Conservation (phyloP, 202 grass and related monocot species). For the Bolboschoenoplectus hybrid region DNA sequence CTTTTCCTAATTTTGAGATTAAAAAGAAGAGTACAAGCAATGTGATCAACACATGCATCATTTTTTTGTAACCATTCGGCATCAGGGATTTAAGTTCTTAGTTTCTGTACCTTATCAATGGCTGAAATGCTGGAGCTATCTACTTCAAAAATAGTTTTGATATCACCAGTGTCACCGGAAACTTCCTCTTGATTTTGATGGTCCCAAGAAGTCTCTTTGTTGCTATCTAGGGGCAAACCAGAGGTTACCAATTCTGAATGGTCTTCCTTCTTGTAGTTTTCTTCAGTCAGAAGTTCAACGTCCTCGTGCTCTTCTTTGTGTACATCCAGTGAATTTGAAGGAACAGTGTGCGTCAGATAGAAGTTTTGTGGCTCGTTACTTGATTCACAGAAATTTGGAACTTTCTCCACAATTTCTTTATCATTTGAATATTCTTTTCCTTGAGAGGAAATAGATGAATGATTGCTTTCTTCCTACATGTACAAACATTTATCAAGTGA, state of each 20-base stretch:
- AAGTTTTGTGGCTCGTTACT: neutral
- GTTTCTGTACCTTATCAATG: neutral
- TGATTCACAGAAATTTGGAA: slow-evolving; percentile 21
- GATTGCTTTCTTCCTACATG: slow-evolving; percentile 38
- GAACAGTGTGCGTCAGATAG: slow-evolving; percentile 53
- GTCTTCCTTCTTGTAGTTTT: slow-evolving; percentile 39
- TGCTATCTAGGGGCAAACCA: slow-evolving; percentile 46
- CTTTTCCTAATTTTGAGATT: slow-evolving; percentile 19
- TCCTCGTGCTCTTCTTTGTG: slow-evolving; percentile 60
- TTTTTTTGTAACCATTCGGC: neutral
- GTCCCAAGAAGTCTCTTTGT: slow-evolving; percentile 41
- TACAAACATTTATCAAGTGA: neutral
- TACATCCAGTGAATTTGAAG: slow-evolving; percentile 58
- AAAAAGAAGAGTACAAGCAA: neutral
- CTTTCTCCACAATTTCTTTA: slow-evolving; percentile 8
- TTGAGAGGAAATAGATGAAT: slow-evolving; percentile 27
- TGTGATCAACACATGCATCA: neutral
- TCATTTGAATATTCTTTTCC: slow-evolving; percentile 27
- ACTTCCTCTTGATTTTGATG: slow-evolving; percentile 61
- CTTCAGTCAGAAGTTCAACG: slow-evolving; percentile 55
- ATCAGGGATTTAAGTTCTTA: neutral
- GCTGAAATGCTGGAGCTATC: slow-evolving; percentile 32
- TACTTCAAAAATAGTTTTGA: slow-evolving; percentile 93
- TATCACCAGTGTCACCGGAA: slow-evolving; percentile 75
- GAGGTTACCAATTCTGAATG: slow-evolving; percentile 39